Percentiles rank a stretch among this genome's conserved stretches.
Evolutionary conservation across 2,329 filamentous ascomycete genomes (phyloP).

Genomic region (Curvularia hawaiiensis): DNA sequence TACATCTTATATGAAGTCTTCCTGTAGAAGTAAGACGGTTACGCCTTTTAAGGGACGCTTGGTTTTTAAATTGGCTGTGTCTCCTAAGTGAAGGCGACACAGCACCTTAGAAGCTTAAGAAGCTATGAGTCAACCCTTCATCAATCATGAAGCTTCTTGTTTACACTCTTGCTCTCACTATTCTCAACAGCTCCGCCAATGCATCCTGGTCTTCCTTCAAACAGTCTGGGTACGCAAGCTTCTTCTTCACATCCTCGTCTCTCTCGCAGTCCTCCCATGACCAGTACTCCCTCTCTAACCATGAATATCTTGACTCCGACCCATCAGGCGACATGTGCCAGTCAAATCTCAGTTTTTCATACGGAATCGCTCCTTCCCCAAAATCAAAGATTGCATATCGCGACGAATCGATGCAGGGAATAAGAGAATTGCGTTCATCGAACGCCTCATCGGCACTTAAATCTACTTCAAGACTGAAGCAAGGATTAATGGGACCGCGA

Average conservation of each 20-base stretch:
- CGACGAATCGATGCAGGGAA: not conserved
- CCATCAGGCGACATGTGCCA: not conserved
- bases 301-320: not conserved
- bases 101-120: too few relatives aligned
- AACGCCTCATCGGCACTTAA: not conserved
- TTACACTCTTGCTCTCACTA: not conserved
- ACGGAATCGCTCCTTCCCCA: not conserved
- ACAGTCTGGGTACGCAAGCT: not conserved
- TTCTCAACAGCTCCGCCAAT: not conserved
- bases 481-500: not conserved
- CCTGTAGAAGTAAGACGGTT: too few relatives aligned
- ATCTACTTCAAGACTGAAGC: not conserved
- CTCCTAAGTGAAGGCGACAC: too few relatives aligned
- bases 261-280: not conserved
- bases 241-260: not conserved
- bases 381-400: not conserved
- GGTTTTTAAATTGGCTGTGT: too few relatives aligned
- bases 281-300: not conserved
- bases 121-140: too few relatives aligned
- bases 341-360: not conserved
- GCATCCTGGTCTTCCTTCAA: not conserved
- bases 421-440: not conserved
- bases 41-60: too few relatives aligned
- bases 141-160: too few relatives aligned
- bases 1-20: too few relatives aligned